Percentiles rank a stretch among this genome's conserved stretches.
Conservation (phyloP, 164 flowering plant genomes). For the Piper longum region DNA sequence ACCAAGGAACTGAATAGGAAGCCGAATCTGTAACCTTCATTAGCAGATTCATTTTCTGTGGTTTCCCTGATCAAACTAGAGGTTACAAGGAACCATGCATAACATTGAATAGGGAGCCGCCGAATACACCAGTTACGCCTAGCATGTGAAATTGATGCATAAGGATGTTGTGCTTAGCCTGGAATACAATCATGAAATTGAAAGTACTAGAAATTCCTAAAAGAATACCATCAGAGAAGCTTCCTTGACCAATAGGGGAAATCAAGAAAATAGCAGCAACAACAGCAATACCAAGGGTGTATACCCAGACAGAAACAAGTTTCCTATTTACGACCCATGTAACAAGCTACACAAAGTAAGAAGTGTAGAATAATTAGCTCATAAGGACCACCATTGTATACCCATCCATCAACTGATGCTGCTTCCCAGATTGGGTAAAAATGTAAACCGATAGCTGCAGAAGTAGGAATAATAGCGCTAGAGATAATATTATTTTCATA, state of each 20-base stretch:
- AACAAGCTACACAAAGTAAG: neutral
- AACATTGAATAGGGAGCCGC: no score
- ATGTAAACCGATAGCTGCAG: no score
- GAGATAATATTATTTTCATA: no score
- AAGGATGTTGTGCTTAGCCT: constrained; percentile 4
- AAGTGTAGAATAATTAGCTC: constrained; percentile 1
- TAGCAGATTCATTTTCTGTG: no score
- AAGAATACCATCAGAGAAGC: constrained; percentile 2
- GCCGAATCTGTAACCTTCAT: no score
- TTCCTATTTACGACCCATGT: neutral
- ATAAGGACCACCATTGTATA: neutral
- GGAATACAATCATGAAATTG: constrained; percentile 5
- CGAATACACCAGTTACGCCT: neutral
- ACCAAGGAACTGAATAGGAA: no score
- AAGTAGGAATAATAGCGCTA: no score
- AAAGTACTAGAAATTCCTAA: neutral
- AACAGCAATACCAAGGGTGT: neutral
- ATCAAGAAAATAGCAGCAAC: neutral
- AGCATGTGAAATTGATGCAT: constrained; percentile 1
- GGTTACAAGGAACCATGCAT: no score
- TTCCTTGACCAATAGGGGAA: constrained; percentile 2
- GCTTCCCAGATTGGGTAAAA: neutral
- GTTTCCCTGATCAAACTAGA: no score
- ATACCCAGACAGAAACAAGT: neutral
- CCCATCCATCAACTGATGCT: neutral